Percentiles rank a stretch among this genome's conserved stretches.
phyloP scores from a whole-genome alignment of 1,284 basidiomycete genomes.

The Moesziomyces sp. region DNA sequence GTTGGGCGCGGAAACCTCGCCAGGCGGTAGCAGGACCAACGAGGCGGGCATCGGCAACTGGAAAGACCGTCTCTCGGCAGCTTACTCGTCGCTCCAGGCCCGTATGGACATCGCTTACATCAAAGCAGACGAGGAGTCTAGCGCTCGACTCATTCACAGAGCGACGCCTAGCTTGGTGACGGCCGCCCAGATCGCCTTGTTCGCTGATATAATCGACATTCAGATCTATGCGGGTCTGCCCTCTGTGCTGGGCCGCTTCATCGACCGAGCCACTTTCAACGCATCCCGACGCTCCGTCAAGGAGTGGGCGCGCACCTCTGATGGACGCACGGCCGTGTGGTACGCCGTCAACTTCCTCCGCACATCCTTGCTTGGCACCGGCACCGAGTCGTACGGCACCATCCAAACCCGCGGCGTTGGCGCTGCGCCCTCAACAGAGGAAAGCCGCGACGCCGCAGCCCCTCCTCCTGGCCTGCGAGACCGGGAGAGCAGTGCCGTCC shows the following conservation, averaged over 20 bases:
- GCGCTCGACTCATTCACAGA: slow-evolving; percentile 41
- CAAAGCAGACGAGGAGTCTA: slow-evolving; percentile 50
- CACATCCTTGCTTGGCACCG: slow-evolving; percentile 34
- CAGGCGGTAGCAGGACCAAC: slow-evolving; percentile 22
- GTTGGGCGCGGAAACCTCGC: slow-evolving; percentile 44
- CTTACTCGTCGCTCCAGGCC: slow-evolving; percentile 44
- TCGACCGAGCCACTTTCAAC: slow-evolving; percentile 52
- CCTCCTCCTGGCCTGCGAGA: slow-evolving; percentile 19
- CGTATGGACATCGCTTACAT: slow-evolving; percentile 52
- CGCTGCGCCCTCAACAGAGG: slow-evolving; percentile 1
- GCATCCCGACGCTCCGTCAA: slow-evolving; percentile 43
- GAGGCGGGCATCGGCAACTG: slow-evolving; percentile 44
- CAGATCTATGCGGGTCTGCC: slow-evolving; percentile 57
- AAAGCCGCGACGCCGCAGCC: neutral
- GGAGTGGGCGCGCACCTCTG: slow-evolving; percentile 51
- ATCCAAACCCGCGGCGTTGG: slow-evolving; percentile 22
- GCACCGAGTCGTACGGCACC: slow-evolving; percentile 40
- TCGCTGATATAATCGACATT: slow-evolving; percentile 55
- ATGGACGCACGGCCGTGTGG: slow-evolving; percentile 49
- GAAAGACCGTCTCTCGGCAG: slow-evolving; percentile 46
- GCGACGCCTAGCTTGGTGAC: slow-evolving; percentile 50
- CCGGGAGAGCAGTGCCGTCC: slow-evolving; percentile 7
- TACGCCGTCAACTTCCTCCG: slow-evolving; percentile 50
- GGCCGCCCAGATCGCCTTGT: slow-evolving; percentile 50
- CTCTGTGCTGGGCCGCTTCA: slow-evolving; percentile 55